These are phyloP conservation scores for Globisporangium splendens DNA, from an alignment of 352 stramenopile genomes.

Conservation along the genomic window DNA sequence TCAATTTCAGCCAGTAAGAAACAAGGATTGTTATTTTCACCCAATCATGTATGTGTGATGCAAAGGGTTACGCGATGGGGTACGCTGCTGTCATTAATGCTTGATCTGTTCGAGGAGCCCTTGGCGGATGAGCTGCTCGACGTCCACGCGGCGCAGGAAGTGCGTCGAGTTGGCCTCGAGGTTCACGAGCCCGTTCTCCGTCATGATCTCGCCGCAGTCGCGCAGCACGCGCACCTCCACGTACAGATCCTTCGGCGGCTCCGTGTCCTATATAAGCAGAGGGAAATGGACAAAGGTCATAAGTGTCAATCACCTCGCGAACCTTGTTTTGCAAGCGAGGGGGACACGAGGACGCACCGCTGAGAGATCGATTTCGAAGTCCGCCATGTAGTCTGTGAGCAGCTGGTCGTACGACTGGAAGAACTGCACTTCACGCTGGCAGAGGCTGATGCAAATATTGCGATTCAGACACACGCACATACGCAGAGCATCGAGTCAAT, in stretches of 20 bases:
- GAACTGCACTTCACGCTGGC: conserved; percentile 82
- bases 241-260: conserved; percentile 89
- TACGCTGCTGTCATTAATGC: conserved; percentile 27
- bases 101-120: conserved; percentile 84
- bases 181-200: conserved; percentile 86
- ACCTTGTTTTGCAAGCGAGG: no score
- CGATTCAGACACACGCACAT: background rate
- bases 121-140: conserved; percentile 82
- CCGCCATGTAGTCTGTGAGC: conserved; percentile 88
- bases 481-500: background rate
- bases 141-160: conserved; percentile 83
- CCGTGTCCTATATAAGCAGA: conserved; percentile 46
- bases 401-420: conserved; percentile 91
- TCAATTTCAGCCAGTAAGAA: conserved; percentile 18
- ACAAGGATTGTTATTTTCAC: conserved; percentile 4
- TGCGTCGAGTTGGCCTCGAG: conserved; percentile 85
- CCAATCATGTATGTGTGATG: background rate
- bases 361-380: conserved; percentile 84
- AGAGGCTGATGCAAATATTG: conserved; percentile 46
- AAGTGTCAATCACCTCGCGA: background rate
- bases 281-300: no score
- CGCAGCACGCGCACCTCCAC: conserved; percentile 87
- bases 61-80: background rate
- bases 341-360: conserved; percentile 31
- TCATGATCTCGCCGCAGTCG: conserved; percentile 90